Conservation (phyloP, 2,329 filamentous ascomycete genomes). For the Colletotrichum truncatum region DNA sequence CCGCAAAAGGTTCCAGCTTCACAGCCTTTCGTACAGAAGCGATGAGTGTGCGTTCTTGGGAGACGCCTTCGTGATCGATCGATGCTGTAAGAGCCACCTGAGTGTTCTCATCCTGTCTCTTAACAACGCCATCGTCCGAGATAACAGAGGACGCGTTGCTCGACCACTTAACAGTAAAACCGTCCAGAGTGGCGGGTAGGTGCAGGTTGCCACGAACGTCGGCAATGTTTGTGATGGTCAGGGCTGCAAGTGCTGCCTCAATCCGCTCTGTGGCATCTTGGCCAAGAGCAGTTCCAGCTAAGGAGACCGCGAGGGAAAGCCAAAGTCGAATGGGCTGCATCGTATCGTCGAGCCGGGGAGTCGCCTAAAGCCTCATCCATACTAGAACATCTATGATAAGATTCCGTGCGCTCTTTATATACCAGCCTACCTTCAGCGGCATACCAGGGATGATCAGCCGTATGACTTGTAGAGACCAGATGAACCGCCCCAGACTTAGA, state of each 20-base stretch:
- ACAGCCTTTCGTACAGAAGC: constrained; percentile 45
- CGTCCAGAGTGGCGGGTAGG: constrained; percentile 42
- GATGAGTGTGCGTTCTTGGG: constrained; percentile 40
- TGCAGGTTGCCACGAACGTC: constrained; percentile 49
- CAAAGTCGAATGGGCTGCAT: constrained; percentile 16
- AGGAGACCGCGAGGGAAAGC: constrained; percentile 13
- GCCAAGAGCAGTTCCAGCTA: constrained; percentile 8
- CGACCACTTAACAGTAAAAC: constrained; percentile 43
- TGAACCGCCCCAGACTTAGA: neutral
- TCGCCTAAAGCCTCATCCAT: neutral
- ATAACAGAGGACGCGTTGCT: constrained; percentile 45
- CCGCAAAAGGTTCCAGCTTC: constrained; percentile 45
- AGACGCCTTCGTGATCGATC: constrained; percentile 34
- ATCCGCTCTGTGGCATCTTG: constrained; percentile 3
- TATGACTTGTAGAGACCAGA: neutral
- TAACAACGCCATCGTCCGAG: constrained; percentile 45
- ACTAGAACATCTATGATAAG: neutral
- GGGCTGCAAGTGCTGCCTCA: constrained; percentile 32
- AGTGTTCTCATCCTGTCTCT: constrained; percentile 37
- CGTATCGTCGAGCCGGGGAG: neutral
- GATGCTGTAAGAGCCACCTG: constrained; percentile 46
- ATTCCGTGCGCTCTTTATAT: neutral
- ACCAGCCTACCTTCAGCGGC: neutral
- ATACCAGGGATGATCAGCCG: neutral
- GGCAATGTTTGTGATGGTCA: constrained; percentile 43